Conservation (phyloP, 768 basidiomycete species). For the Thelephora ganbajun region DNA sequence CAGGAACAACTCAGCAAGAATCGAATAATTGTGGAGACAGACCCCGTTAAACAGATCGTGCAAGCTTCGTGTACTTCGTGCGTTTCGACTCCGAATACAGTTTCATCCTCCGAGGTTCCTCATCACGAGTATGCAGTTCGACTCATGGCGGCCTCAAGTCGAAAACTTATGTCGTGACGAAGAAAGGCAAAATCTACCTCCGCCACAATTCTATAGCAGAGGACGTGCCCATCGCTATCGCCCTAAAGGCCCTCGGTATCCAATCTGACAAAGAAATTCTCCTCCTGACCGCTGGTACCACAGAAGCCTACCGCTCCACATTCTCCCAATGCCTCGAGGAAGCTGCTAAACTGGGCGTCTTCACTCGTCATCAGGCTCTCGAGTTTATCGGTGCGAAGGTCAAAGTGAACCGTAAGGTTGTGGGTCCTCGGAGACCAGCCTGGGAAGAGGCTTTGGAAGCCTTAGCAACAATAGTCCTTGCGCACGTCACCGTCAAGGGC, state of each 20-base stretch:
- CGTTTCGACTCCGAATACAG: slow-evolving; percentile 18
- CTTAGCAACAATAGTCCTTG: slow-evolving; percentile 92
- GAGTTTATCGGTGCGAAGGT: slow-evolving; percentile 93
- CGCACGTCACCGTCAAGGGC: slow-evolving; percentile 84
- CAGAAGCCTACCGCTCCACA: slow-evolving; percentile 72
- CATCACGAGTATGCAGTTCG: slow-evolving; percentile 30
- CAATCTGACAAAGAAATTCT: slow-evolving; percentile 98
- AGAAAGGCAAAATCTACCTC: slow-evolving; percentile 89
- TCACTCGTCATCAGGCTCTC: slow-evolving; percentile 85
- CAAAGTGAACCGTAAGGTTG: slow-evolving; percentile 69
- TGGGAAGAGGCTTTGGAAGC: slow-evolving; percentile 96
- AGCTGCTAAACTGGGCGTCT: slow-evolving; percentile 79
- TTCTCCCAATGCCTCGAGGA: slow-evolving; percentile 93
- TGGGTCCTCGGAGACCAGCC: slow-evolving; percentile 71
- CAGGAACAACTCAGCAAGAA: slow-evolving; percentile 99
- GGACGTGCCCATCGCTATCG: slow-evolving; percentile 91
- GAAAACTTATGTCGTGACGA: slow-evolving; percentile 94
- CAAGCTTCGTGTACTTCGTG: slow-evolving; percentile 95
- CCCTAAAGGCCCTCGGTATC: slow-evolving; percentile 90
- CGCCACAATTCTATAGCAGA: slow-evolving; percentile 97
- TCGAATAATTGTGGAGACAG: slow-evolving; percentile 95
- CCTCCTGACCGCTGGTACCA: slow-evolving; percentile 82
- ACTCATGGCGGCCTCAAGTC: slow-evolving; percentile 83
- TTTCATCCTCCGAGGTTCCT: slow-evolving; percentile 1
- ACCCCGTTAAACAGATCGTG: slow-evolving; percentile 76